Base-by-base conservation (phyloP, 805 yeast genomes). In the Yarrowia deformans region DNA sequence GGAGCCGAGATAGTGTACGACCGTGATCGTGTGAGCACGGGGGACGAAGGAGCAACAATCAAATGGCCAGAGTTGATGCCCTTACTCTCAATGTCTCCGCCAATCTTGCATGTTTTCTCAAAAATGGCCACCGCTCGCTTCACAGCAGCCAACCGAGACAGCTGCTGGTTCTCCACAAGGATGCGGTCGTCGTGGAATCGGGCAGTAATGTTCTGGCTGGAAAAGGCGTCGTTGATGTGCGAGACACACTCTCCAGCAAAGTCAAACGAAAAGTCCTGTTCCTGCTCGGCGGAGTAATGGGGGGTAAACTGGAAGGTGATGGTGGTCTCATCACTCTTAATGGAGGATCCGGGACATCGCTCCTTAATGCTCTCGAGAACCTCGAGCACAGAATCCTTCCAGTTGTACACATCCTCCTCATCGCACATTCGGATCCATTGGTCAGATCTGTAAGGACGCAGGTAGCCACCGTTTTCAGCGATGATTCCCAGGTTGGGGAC, bases 391-490 rank as follows among this genome's bases (percentile, higher is more conserved):
- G 85, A 83, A 2, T 83, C 82, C 77, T 87, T 83, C 93, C 94
- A 90, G 19, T 80, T 80, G 16, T 54, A 37, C 18, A 67, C 58
- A 37, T 54, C 52, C 29, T 55, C 35, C 13, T 81, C 78, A 16
- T 81, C 78, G 35, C 60, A 70, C 69, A 70, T 56, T 40, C 61
- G 39, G 29, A 66, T 66, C 68, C 70, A 69, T 23, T 70, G 52
- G 18, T 68, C 71, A 16, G 68, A 70, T 9, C 75, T 76, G 46
- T 70, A 72, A 12, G 74, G 73, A 34, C 78, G 88, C 42, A 94
- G 83, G 74, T 85, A 91, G 0, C 92, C 96, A 45, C 98, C 98
- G 75, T 89, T 88, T 77, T 93, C 98, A 0, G 97, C 97, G 71
- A 94, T 87, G 67, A 94, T 81, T 0, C 98, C 98, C 39, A 93